A percentile compares a stretch with the other conserved stretches of the same genome.
phyloP scores from a whole-genome alignment of 306 rosid species.

The Vigna hirtella region DNA sequence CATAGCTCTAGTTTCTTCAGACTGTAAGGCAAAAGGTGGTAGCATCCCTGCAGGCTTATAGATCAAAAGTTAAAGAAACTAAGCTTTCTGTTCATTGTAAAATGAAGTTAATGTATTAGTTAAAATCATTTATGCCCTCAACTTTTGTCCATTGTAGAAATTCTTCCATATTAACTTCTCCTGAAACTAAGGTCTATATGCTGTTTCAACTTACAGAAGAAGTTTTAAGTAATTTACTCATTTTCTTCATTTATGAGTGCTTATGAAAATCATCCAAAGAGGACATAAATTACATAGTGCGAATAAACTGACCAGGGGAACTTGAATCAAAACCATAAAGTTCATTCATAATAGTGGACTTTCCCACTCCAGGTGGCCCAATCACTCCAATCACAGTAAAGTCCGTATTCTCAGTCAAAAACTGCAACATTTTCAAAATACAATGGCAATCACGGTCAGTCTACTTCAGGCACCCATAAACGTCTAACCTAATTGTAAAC shows the following conservation, averaged over 20 bases:
- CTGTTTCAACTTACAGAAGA: not conserved
- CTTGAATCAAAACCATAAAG: constrained; percentile 82
- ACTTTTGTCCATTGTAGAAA: not conserved
- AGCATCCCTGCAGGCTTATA: constrained; percentile 69
- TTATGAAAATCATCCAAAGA: not conserved
- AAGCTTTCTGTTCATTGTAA: not conserved
- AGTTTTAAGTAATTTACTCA: not conserved
- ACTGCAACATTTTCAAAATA: constrained; percentile 55
- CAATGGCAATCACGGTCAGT: not conserved
- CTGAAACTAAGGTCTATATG: not conserved
- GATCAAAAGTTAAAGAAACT: constrained; percentile 24
- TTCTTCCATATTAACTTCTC: not conserved
- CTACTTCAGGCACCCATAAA: not conserved
- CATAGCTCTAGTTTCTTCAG: constrained; percentile 79
- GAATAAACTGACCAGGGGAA: constrained; percentile 70
- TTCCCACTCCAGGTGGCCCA: constrained; percentile 90
- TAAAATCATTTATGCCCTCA: not conserved
- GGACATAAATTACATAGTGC: not conserved
- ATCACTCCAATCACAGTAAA: constrained; percentile 88
- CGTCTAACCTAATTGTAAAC: not conserved
- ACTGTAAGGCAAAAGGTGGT: constrained; percentile 70
- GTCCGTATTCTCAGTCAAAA: constrained; percentile 86
- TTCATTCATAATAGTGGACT: constrained; percentile 87
- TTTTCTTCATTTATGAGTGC: not conserved
- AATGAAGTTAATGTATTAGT: not conserved